Evolutionary conservation across 345 rosid species (phyloP).

Genomic region (Crucihimalaya himalaica): DNA sequence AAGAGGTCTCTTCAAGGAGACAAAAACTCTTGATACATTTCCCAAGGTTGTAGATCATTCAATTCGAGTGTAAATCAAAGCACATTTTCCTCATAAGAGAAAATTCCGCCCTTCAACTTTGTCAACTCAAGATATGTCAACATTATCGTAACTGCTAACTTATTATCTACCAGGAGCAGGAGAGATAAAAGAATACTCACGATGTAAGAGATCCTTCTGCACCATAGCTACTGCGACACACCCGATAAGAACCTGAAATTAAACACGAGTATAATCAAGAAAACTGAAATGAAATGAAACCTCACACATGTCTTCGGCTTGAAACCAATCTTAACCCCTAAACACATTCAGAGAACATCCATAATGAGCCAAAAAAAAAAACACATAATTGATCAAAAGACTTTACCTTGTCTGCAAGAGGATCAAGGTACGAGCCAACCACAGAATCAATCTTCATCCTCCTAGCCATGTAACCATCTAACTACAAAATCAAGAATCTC

Average conservation of each 20-base stretch:
- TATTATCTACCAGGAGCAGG: background rate
- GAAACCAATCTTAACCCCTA: background rate
- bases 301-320: background rate
- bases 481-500: conserved; percentile 43
- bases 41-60: background rate
- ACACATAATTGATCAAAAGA: background rate
- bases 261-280: background rate
- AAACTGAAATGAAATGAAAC: conserved; percentile 4
- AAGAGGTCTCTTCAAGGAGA: conserved; percentile 2
- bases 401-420: conserved; percentile 93
- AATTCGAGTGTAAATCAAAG: background rate
- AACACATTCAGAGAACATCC: conserved; percentile 4
- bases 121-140: background rate
- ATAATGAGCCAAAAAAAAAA: background rate
- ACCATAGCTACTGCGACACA: conserved; percentile 91
- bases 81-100: background rate
- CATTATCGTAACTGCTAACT: background rate
- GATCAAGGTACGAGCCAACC: conserved; percentile 97
- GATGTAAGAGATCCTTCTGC: conserved; percentile 70
- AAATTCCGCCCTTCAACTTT: background rate
- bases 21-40: background rate
- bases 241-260: conserved; percentile 81
- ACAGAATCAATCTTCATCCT: conserved; percentile 88
- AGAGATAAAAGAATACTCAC: conserved; percentile 51
- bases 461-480: conserved; percentile 94